Base-by-base conservation (phyloP, 1,284 basidiomycete species). In the Trichosporon ovoides region DNA sequence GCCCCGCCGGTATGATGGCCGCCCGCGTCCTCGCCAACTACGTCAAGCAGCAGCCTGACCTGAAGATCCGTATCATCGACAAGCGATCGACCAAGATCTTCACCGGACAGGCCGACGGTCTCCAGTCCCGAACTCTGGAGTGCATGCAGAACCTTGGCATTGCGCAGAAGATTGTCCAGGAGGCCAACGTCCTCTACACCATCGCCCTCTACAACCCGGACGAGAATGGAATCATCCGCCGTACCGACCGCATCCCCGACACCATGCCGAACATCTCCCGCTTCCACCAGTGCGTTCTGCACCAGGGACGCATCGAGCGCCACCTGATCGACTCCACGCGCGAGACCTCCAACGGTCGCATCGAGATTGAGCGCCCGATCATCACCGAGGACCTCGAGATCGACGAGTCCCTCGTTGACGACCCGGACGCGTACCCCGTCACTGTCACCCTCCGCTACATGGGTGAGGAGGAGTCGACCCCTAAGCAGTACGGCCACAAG, bases 51-150 rank as follows among this genome's bases (percentile, higher is more conserved):
- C 38, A 62, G 38, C 61, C 61, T 57, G 53, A 59, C 55, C 57
- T 62, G 48, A 57, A 57, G 52, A 56, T 62, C 40, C 61, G 61
- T 53, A 59, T 62, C 55, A 59, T 62, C 61, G 61, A 62, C 57
- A 62, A 62, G 61, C 61, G 61, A 52, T 52, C 48, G 14, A 62
- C 61, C 46, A 62, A 62, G 61, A 36, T 62, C 55, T 62, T 52
- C 61, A 62, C 54, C 38, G 61, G 61, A 40, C 61, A 62, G 58
- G 61, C 61, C 20, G 61, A 62, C 52, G 61, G 61, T 20, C 55
- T 62, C 11, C 55, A 62, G 55, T 56, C 52, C 49, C 61, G 61
- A 31, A 57, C 61, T 6, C 24, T 62, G 38, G 61, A 62, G 57
- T 49, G 34, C 33, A 50, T 62, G 55, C 50, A 62, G 57, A 59